These are phyloP conservation scores for Diaporthe australafricana DNA, from an alignment of 2,329 filamentous ascomycete species.

Conservation along the genomic window DNA sequence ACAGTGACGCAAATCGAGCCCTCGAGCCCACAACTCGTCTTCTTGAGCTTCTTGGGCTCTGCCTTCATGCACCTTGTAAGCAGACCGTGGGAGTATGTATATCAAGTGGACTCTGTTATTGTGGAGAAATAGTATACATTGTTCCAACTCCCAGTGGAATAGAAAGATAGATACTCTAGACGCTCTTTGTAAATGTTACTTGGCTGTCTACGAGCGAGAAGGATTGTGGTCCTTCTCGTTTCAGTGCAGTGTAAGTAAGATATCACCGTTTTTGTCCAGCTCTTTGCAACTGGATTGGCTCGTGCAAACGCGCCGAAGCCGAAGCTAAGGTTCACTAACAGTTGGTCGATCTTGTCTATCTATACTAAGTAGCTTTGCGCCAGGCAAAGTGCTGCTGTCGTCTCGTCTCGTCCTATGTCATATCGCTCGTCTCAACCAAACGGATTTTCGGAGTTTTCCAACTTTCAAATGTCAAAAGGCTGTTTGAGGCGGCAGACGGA, in stretches of 20 bases:
- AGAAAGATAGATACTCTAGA: too few relatives aligned
- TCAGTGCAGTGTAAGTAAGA: slow-evolving; percentile 9
- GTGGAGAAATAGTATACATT: too few relatives aligned
- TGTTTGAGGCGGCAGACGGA: slow-evolving; percentile 13
- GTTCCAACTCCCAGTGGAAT: too few relatives aligned
- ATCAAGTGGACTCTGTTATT: too few relatives aligned
- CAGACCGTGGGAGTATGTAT: too few relatives aligned
- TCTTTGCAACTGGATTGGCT: not conserved
- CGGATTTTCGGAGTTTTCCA: slow-evolving; percentile 3
- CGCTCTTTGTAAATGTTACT: too few relatives aligned
- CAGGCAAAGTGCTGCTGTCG: slow-evolving; percentile 30
- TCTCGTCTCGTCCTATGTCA: not conserved
- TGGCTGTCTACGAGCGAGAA: too few relatives aligned
- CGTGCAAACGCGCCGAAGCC: not conserved
- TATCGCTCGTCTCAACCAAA: slow-evolving; percentile 1
- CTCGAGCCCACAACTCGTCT: too few relatives aligned
- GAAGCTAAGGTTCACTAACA: not conserved
- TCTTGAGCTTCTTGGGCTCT: too few relatives aligned
- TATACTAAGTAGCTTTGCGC: slow-evolving; percentile 33
- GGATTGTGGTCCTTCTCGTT: too few relatives aligned
- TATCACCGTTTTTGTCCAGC: slow-evolving; percentile 12
- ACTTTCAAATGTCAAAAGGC: slow-evolving; percentile 7
- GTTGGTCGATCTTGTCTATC: not conserved
- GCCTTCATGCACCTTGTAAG: too few relatives aligned
- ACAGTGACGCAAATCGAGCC: too few relatives aligned